These are phyloP conservation scores for Yamadazyma philogaea DNA, from an alignment of 805 yeast genomes.

Conservation along the genomic window DNA sequence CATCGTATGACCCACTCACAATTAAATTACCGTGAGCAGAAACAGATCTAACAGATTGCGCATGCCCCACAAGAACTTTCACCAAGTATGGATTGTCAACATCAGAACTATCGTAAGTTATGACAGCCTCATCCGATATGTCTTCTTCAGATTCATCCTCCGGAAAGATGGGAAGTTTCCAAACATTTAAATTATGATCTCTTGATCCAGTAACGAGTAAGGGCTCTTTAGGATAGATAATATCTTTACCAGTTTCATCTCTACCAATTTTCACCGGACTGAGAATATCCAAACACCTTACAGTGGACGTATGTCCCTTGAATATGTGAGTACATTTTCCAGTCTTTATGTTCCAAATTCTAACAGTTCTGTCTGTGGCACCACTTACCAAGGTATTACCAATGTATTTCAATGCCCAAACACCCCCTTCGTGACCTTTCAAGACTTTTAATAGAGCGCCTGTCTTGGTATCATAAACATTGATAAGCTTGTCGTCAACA, in stretches of 20 bases:
- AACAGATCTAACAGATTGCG: slow-evolving; percentile 67
- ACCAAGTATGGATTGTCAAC: slow-evolving; percentile 60
- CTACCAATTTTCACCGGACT: slow-evolving; percentile 64
- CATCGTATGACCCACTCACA: slow-evolving; percentile 88
- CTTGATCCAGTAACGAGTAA: slow-evolving; percentile 54
- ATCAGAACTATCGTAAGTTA: slow-evolving; percentile 36
- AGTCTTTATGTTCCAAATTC: slow-evolving; percentile 86
- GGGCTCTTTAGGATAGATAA: slow-evolving; percentile 59
- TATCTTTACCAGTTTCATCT: slow-evolving; percentile 54
- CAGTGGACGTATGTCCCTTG: slow-evolving; percentile 89
- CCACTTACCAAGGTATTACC: slow-evolving; percentile 88
- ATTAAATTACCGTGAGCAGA: slow-evolving; percentile 81
- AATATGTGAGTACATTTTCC: slow-evolving; percentile 90
- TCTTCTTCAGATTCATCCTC: slow-evolving; percentile 27
- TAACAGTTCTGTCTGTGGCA: slow-evolving; percentile 88
- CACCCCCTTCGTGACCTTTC: slow-evolving; percentile 94
- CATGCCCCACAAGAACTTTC: slow-evolving; percentile 57
- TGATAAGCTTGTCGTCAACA: slow-evolving; percentile 80
- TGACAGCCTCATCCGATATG: slow-evolving; percentile 26
- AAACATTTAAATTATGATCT: slow-evolving; percentile 44
- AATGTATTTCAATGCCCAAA: slow-evolving; percentile 92
- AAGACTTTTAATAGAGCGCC: slow-evolving; percentile 64
- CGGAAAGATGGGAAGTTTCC: slow-evolving; percentile 53
- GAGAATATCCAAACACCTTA: slow-evolving; percentile 82
- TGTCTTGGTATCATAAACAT: slow-evolving; percentile 72